Evolutionary conservation across 768 basidiomycete species (phyloP).

Genomic region (Termitomyces bulborhizus): DNA sequence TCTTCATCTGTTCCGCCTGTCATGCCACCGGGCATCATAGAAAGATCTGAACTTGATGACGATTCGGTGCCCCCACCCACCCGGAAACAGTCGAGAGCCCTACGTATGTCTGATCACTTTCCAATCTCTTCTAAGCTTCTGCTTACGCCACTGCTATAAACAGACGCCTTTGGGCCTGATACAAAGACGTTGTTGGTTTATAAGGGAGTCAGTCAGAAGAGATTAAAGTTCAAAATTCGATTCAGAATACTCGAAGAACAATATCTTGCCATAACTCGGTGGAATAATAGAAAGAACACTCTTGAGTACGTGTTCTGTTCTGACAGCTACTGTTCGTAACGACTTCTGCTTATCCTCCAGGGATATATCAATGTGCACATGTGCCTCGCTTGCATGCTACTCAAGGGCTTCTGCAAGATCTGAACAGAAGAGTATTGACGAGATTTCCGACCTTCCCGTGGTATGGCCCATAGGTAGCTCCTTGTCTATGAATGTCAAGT

Average conservation of each 20-base stretch:
- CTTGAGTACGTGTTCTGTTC: constrained; percentile 22
- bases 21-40: neutral
- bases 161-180: constrained; percentile 16
- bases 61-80: neutral
- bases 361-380: constrained; percentile 28
- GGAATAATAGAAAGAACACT: constrained; percentile 30
- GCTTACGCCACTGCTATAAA: constrained; percentile 2
- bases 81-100: neutral
- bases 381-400: constrained; percentile 43
- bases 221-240: constrained; percentile 3
- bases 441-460: constrained; percentile 22
- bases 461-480: constrained; percentile 37
- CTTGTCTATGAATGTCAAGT: constrained; percentile 28
- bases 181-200: constrained; percentile 6
- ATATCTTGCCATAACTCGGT: constrained; percentile 23
- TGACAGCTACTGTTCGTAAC: neutral
- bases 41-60: neutral
- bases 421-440: constrained; percentile 12
- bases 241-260: constrained; percentile 21
- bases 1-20: neutral
- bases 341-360: constrained; percentile 15
- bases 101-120: constrained; percentile 1
- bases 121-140: neutral
- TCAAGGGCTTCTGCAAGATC: constrained; percentile 15
- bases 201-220: neutral